Evolutionary conservation across 2,329 filamentous ascomycete genomes (phyloP).

Genomic region (Chrysoporthe austroafricana): DNA sequence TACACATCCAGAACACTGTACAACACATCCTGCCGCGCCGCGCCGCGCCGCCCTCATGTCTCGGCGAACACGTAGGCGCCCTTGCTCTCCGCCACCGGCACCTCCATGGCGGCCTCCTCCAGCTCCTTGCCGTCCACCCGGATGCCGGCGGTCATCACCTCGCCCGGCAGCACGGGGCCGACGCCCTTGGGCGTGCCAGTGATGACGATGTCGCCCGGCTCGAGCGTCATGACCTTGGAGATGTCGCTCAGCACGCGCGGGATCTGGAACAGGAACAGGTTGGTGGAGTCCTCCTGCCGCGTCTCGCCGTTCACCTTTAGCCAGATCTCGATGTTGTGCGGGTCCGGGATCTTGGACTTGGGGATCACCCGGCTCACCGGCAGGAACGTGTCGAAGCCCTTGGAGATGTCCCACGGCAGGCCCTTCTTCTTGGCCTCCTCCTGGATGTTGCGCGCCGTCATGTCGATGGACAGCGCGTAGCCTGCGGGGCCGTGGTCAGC

Average conservation of each 20-base stretch:
- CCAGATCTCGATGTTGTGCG: slow-evolving; percentile 85
- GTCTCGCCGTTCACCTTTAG: slow-evolving; percentile 80
- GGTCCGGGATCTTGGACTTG: slow-evolving; percentile 80
- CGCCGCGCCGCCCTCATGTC: slow-evolving; percentile 54
- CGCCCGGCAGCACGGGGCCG: slow-evolving; percentile 80
- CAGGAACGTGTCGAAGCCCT: slow-evolving; percentile 97
- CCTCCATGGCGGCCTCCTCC: slow-evolving; percentile 82
- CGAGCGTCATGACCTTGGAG: slow-evolving; percentile 90
- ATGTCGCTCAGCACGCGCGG: slow-evolving; percentile 88
- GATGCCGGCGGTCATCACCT: slow-evolving; percentile 84
- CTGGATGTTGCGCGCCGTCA: slow-evolving; percentile 95
- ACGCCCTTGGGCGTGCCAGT: slow-evolving; percentile 99
- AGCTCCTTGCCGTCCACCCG: slow-evolving; percentile 80
- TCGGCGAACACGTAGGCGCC: slow-evolving; percentile 77
- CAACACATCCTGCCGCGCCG: neutral
- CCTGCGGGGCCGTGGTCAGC: slow-evolving; percentile 47
- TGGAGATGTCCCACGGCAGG: slow-evolving; percentile 93
- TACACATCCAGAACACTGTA: slow-evolving; percentile 9
- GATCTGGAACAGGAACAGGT: slow-evolving; percentile 91
- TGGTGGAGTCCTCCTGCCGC: slow-evolving; percentile 86
- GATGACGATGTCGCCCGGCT: slow-evolving; percentile 88
- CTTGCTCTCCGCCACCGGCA: slow-evolving; percentile 78
- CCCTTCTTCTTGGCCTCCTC: slow-evolving; percentile 97
- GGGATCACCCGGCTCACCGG: slow-evolving; percentile 82
- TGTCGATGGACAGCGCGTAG: slow-evolving; percentile 92